Evolutionary conservation across 495 filamentous ascomycete genomes (phyloP), one percentile per base, ranked within the genome.

Genomic region (Penicillium alfredii): DNA sequence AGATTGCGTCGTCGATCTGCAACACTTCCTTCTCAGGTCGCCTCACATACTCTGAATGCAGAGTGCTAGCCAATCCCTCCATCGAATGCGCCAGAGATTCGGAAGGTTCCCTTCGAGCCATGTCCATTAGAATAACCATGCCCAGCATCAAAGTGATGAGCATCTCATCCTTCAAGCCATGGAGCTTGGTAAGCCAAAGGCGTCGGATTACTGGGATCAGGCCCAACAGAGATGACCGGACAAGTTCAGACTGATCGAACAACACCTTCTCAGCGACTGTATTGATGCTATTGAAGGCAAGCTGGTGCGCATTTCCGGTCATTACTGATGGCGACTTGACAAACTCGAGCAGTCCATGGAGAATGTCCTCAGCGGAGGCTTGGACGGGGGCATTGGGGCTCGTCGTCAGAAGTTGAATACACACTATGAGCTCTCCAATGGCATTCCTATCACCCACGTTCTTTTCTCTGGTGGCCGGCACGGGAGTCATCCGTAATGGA

Each of bases 201-300:
- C 75, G 66, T 17, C 71, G 76, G 29, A 95, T 74, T 21, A 87
- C 53, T 3, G 86, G 86, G 13, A 94, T 51, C 30, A 90, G 47
- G 11, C 76, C 69, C 22, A 68, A 53, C 29, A 81, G 58, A 16
- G 78, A 60, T 22, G 61, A 66, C 41, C 72, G 69, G 8, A 77
- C 73, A 16, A 93, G 63, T 9, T 71, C 55, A 11, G 78, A 69
- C 38, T 84, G 72, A 49, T 93, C 83, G 21, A 78, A 76, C 24
- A 85, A 64, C 2, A 78, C 74, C 45, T 65, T 75, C 19, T 63
- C 63, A 26, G 92, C 55, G 21, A 95, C 61, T 44, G 66, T 63
- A 64, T 92, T 93, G 45, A 97, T 72, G 33, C 77, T 68, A 25
- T 77, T 80, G 45, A 95, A 84, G 12, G 80, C 82, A 33, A 77